Evolutionary conservation across 169 alveolate genomes (phyloP).

Genomic region (Prorocentrum cordatum): DNA sequence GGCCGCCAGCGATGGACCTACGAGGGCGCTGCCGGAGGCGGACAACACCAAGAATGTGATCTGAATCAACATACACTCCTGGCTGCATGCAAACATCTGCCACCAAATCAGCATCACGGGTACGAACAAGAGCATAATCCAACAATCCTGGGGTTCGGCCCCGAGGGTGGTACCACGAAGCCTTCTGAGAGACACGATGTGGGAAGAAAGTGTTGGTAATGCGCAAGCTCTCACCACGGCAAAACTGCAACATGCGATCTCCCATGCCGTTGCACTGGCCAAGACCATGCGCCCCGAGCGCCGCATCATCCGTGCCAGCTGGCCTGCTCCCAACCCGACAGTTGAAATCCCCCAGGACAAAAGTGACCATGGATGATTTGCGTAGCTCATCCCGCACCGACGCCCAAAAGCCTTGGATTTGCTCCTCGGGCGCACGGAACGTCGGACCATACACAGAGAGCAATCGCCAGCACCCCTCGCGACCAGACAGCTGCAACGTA

Average conservation of each 20-base stretch:
- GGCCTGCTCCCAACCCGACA: neutral
- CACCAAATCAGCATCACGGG: neutral
- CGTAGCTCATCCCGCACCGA: neutral
- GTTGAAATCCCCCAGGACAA: neutral
- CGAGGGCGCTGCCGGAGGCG: neutral
- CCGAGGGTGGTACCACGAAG: neutral
- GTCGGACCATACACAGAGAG: neutral
- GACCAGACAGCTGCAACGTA: neutral
- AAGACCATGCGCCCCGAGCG: neutral
- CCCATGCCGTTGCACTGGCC: neutral
- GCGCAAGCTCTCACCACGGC: neutral
- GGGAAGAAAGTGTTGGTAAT: neutral
- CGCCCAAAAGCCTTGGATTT: neutral
- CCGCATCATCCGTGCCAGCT: neutral
- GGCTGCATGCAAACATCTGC: neutral
- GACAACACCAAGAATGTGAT: neutral
- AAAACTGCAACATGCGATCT: neutral
- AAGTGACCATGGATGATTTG: neutral
- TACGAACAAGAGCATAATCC: neutral
- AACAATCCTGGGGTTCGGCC: neutral
- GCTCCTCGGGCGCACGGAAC: neutral
- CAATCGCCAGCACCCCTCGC: neutral
- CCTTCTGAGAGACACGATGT: neutral
- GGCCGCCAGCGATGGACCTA: neutral
- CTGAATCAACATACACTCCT: neutral